Percentiles rank a stretch among this genome's conserved stretches.
These are phyloP conservation scores for Herpetospermum pedunculosum DNA, from an alignment of 306 rosid species.

Conservation along the genomic window DNA sequence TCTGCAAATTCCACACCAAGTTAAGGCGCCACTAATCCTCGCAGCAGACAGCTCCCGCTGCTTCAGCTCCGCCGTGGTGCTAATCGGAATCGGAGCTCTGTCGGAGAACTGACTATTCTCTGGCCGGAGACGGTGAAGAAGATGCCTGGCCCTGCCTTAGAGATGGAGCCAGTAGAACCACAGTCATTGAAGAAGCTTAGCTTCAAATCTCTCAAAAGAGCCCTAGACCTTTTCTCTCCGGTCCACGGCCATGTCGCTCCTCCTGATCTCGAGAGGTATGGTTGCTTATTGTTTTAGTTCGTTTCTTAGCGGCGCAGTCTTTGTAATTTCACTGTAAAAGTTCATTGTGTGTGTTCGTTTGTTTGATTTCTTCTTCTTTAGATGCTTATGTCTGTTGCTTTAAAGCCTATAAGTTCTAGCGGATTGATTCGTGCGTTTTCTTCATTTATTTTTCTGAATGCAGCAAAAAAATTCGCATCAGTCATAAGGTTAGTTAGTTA, in stretches of 20 bases:
- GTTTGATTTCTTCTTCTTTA: neutral
- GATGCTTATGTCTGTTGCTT: neutral
- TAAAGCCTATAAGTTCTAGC: neutral
- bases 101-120: neutral
- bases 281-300: neutral
- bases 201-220: constrained; percentile 84
- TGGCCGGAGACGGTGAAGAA: neutral
- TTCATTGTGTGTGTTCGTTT: neutral
- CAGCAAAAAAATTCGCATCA: constrained; percentile 65
- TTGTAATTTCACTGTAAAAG: neutral
- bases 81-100: neutral
- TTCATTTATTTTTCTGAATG: neutral
- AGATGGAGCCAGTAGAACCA: constrained; percentile 73
- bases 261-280: constrained; percentile 54
- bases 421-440: neutral
- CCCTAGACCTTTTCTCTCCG: constrained; percentile 92
- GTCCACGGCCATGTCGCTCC: constrained; percentile 56
- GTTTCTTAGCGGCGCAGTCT: neutral
- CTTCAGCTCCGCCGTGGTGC: neutral
- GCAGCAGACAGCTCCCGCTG: neutral
- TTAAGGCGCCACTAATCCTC: neutral
- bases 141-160: constrained; percentile 43
- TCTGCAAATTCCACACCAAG: neutral
- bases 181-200: constrained; percentile 90
- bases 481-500: constrained; percentile 78